Base-by-base conservation (phyloP, 2,329 filamentous ascomycete species). In the Fusarium nelsonii region DNA sequence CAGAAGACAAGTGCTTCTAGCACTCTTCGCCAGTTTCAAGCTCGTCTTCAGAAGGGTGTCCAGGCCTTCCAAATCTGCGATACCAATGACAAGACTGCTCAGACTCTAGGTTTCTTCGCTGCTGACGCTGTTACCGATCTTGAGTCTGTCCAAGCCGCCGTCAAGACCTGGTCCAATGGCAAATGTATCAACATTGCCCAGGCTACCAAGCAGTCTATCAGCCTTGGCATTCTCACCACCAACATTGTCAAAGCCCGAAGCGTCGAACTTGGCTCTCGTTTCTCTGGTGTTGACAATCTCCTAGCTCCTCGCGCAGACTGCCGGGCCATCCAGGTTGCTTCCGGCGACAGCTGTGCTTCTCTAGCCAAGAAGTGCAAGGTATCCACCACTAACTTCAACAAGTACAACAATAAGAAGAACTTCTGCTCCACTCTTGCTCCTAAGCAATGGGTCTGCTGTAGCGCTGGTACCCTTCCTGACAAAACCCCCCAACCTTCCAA, bases 331-430 rank as follows among this genome's bases (percentile, higher is more conserved):
- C 71, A 80, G 34, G 80, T 82, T 11, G 67, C 70, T 2, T 69
- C 72, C 0, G 79, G 78, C 2, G 80, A 84, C 51, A 68, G 73
- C 43, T 84, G 83, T 43, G 73, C 59, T 0, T 62, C 76, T 0
- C 70, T 85, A 0, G 81, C 81, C 0, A 51, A 67, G 7, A 72
- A 73, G 37, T 84, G 82, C 54, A 77, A 79, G 6, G 80, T 85
- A 15, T 77, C 78, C 0, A 63, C 67, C 3, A 49, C 68, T 12
- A 74, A 84, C 43, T 80, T 84, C 45, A 76, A 65, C 16, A 77
- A 79, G 52, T 82, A 77, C 65, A 84, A 85, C 63, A 53, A 54
- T 2, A 54, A 55, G 11, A 57, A 63, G 28, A 75, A 73, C 58
- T 70, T 80, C 2, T 83, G 80, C 54, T 66, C 73, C 4, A 76